Conservation (phyloP, 345 rosid genomes). For the Hypericum androsaemum region DNA sequence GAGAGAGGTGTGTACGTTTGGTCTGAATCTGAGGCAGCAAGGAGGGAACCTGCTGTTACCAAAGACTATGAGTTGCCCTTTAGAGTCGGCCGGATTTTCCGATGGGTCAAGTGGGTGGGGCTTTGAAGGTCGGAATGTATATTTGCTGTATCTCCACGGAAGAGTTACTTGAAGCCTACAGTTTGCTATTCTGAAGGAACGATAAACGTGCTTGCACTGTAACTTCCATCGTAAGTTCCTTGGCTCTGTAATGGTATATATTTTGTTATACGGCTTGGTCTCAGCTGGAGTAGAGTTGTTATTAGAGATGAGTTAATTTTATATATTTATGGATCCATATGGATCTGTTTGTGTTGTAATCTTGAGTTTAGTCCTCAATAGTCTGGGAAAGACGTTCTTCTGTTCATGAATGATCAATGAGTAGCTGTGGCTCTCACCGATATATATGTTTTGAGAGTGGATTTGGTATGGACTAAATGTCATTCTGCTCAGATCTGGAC, state of each 20-base stretch:
- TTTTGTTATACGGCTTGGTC: constrained; percentile 12
- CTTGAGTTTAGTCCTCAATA: constrained; percentile 2
- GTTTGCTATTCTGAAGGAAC: neutral
- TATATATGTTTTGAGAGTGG: too few relatives aligned
- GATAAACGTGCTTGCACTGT: constrained; percentile 3
- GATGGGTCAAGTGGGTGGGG: constrained; percentile 99
- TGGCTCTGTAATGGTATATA: constrained; percentile 30
- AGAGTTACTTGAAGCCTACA: neutral
- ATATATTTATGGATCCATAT: constrained; percentile 26
- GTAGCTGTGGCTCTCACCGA: too few relatives aligned
- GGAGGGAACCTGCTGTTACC: constrained; percentile 74
- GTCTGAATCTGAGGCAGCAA: constrained; percentile 79
- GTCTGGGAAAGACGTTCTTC: too few relatives aligned
- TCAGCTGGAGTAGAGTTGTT: constrained; percentile 17
- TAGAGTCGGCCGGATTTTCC: constrained; percentile 69
- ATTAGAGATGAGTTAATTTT: constrained; percentile 28
- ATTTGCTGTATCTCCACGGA: neutral
- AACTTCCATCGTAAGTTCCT: constrained; percentile 11
- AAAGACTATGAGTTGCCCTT: constrained; percentile 88
- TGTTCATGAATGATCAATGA: too few relatives aligned
- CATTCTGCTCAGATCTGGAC: too few relatives aligned
- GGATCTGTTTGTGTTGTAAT: constrained; percentile 29
- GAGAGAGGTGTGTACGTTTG: constrained; percentile 91
- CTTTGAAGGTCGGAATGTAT: constrained; percentile 27
- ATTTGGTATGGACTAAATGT: too few relatives aligned